Base-by-base conservation (phyloP, 1,284 basidiomycete species). In the Cutaneotrichosporon dermatis region DNA sequence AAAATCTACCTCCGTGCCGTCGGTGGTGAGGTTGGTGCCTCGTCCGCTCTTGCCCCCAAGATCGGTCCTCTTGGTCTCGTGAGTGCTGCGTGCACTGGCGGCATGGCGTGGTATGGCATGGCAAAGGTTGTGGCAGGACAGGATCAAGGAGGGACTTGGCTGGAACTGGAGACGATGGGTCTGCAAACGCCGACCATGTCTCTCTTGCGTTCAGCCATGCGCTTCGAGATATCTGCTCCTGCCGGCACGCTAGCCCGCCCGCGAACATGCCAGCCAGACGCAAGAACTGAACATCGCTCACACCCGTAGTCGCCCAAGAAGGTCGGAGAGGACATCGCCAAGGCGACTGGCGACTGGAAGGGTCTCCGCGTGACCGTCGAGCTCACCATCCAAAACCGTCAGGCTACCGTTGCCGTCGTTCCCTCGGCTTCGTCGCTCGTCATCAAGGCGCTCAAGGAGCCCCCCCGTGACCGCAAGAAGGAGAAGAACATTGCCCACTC, bases 261-360 rank as follows among this genome's bases (percentile, higher is more conserved):
- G 25, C 25, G 2, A 25, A 25, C 3, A 25, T 25, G 10, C 25
- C 25, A n/a, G 33, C 33, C 16, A 48, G 46, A 15, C 9, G 15
- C 7, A 49, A 2, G 25, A 25, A 25, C 25, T 25, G 25, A 25
- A 25, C 25, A 25, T 12, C 33, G 33, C 55, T 57, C 16, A 54
- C 58, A 16, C 25, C 25, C 25, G 55, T 70, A 98, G 94, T 97
- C 96, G 62, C 95, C 96, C 77, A 99, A 99, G 86, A 99, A 99
- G 85, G 94, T 99, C 82, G 96, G 96, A 83, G 96, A 99, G 90
- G 96, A 99, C 83, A 99, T 99, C 78, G 96, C 96, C 76, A 99
- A 99, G 82, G 95, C 96, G 64, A 98, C 96, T 65, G 86, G 88
- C 62, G 89, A 89, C 80, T 99, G 96, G 96, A 99, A 99, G 83